A percentile compares a stretch with the other conserved stretches of the same genome.
These are phyloP conservation scores for Sclerotinia nivalis DNA, from an alignment of 2,329 filamentous ascomycete genomes.

Conservation along the genomic window DNA sequence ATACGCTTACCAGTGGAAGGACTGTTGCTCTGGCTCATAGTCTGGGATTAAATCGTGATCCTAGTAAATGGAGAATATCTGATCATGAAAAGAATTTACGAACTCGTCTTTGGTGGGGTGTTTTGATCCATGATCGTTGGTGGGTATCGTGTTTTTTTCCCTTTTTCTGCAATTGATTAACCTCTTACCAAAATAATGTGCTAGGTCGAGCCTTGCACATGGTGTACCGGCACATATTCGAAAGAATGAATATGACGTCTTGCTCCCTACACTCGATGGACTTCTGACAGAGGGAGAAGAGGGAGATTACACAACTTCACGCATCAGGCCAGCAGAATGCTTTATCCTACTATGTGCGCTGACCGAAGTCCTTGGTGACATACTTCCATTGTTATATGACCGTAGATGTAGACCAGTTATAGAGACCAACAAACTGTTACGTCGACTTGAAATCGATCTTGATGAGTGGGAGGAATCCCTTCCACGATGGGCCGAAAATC, in stretches of 20 bases:
- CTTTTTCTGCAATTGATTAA: background rate
- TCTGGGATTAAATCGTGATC: conserved; percentile 56
- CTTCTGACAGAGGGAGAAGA: conserved; percentile 21
- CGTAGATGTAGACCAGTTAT: background rate
- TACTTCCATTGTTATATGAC: background rate
- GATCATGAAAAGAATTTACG: conserved; percentile 52
- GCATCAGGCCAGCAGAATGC: background rate
- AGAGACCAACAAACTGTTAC: background rate
- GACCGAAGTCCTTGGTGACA: conserved; percentile 4
- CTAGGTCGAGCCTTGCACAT: conserved; percentile 35
- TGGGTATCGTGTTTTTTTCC: conserved; percentile 35
- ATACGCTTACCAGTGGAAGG: conserved; percentile 52
- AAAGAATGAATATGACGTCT: conserved; percentile 33
- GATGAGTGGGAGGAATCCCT: conserved; percentile 7
- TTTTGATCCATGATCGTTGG: conserved; percentile 58
- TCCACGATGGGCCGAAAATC: background rate
- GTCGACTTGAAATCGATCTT: background rate
- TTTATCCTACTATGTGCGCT: background rate
- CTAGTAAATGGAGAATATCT: conserved; percentile 54
- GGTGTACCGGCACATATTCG: conserved; percentile 30
- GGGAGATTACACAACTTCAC: background rate
- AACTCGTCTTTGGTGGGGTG: conserved; percentile 57
- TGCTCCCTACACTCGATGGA: conserved; percentile 27
- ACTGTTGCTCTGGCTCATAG: conserved; percentile 55
- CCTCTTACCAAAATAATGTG: background rate